Percentiles rank a stretch among this genome's conserved stretches.
phyloP scores from a whole-genome alignment of 2,329 filamentous ascomycete species.

The Allantophomopsis cytisporea region DNA sequence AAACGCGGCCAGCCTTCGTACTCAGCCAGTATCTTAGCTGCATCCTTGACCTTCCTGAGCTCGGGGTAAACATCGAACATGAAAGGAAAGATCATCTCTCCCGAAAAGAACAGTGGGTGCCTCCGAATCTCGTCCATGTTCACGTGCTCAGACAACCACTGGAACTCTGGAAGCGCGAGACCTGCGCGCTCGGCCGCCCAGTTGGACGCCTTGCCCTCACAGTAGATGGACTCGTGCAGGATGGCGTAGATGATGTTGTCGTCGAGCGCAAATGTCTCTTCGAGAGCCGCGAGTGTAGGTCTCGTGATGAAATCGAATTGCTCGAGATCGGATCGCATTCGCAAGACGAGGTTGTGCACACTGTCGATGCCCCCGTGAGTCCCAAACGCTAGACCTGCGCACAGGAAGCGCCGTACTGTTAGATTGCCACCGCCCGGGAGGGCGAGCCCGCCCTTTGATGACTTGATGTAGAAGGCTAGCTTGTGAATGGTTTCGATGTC shows the following conservation, averaged over 20 bases:
- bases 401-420: conserved; percentile 62
- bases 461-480: conserved; percentile 53
- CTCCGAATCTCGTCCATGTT: conserved; percentile 21
- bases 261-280: conserved; percentile 57
- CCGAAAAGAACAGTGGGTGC: conserved; percentile 62
- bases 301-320: conserved; percentile 64
- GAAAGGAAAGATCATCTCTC: conserved; percentile 84
- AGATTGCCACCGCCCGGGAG: conserved; percentile 62
- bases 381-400: conserved; percentile 67
- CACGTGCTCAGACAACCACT: conserved; percentile 26
- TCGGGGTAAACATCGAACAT: conserved; percentile 75
- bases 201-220: conserved; percentile 48
- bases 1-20: conserved; percentile 59
- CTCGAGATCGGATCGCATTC: conserved; percentile 58
- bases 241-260: conserved; percentile 71
- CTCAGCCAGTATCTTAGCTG: conserved; percentile 57
- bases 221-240: conserved; percentile 82
- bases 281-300: conserved; percentile 55
- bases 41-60: conserved; percentile 52
- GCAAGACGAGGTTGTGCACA: conserved; percentile 62
- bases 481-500: conserved; percentile 56
- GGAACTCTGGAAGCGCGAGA: conserved; percentile 28
- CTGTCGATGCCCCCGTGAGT: conserved; percentile 62
- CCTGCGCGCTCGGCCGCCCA: conserved; percentile 65
- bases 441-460: conserved; percentile 39